These are phyloP conservation scores for Erysimum cheiranthoides DNA, from an alignment of 345 rosid genomes.

Conservation along the genomic window DNA sequence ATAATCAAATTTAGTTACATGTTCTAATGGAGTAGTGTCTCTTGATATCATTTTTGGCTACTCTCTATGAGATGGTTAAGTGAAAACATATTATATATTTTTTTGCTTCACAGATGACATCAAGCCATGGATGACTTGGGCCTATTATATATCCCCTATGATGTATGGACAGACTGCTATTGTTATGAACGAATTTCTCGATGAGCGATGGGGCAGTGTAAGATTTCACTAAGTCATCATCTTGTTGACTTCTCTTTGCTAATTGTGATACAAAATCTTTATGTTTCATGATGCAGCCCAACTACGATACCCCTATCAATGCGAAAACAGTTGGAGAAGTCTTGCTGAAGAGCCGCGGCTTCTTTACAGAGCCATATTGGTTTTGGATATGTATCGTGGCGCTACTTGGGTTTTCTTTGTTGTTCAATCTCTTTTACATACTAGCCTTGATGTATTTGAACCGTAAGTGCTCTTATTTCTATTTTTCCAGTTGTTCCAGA, in stretches of 20 bases:
- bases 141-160: slow-evolving; percentile 82
- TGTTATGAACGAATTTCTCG: slow-evolving; percentile 85
- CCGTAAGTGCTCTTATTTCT: slow-evolving; percentile 60
- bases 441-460: slow-evolving; percentile 71
- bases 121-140: slow-evolving; percentile 78
- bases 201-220: slow-evolving; percentile 76
- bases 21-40: no score
- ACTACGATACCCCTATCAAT: slow-evolving; percentile 51
- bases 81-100: slow-evolving; percentile 20
- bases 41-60: not conserved
- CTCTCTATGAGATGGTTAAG: slow-evolving; percentile 2
- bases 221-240: slow-evolving; percentile 31
- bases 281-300: slow-evolving; percentile 52
- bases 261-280: slow-evolving; percentile 1
- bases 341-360: slow-evolving; percentile 67
- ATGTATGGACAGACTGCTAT: slow-evolving; percentile 95
- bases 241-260: not conserved
- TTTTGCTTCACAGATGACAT: slow-evolving; percentile 62
- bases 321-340: slow-evolving; percentile 71
- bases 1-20: not conserved
- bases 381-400: slow-evolving; percentile 82
- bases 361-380: slow-evolving; percentile 69
- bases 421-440: slow-evolving; percentile 74
- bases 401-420: slow-evolving; percentile 67
- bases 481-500: no score